Base-by-base conservation (phyloP, 495 filamentous ascomycete species). In the Trypethelium eluteriae region DNA sequence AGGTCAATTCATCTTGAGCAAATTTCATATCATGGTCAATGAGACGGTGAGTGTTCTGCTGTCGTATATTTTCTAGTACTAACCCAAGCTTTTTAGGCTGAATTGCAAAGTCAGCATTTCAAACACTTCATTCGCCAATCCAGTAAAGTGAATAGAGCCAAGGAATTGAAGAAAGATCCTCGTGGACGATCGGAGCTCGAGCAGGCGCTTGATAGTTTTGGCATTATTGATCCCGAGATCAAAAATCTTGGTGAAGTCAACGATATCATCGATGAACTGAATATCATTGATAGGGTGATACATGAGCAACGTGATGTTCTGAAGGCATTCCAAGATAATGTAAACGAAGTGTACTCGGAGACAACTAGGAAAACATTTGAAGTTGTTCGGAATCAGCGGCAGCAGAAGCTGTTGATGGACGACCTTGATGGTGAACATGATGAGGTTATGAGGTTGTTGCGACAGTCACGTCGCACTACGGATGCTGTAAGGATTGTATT, bases 231-330 rank as follows among this genome's bases (percentile, higher is more conserved):
- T 41, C 6, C 5, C 16, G 62, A 63, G 34, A 36, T 44, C 12
- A 38, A 18, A 12, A n/a, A 34, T 34, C 62, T 63, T 4, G 7
- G 38, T 12, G 62, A 63, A 38, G 38, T 63, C 34, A 63, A 39
- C 16, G 62, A 63, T 38, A 39, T 63, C 38, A 38, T 38, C 11
- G 62, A 63, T 36, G 62, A 63, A 18, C 34, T 63, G 32, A 63
- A 18, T 18, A 63, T 63, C 18, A 63, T 63, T 9, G 62, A 44
- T 10, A 63, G n/a, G 10, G 38, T 63, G 18, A 38, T 36, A 18
- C 18, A 35, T 39, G 18, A 63, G 62, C 62, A 63, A 18, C 18
- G 5, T 63, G 32, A 38, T 18, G 39, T 39, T 34, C 39, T 63
- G 7, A 34, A 38, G 53, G n/a, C 6, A 59, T 36, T 59, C 34